phyloP scores from a whole-genome alignment of 257 asterid species.

The Apocynum venetum region DNA sequence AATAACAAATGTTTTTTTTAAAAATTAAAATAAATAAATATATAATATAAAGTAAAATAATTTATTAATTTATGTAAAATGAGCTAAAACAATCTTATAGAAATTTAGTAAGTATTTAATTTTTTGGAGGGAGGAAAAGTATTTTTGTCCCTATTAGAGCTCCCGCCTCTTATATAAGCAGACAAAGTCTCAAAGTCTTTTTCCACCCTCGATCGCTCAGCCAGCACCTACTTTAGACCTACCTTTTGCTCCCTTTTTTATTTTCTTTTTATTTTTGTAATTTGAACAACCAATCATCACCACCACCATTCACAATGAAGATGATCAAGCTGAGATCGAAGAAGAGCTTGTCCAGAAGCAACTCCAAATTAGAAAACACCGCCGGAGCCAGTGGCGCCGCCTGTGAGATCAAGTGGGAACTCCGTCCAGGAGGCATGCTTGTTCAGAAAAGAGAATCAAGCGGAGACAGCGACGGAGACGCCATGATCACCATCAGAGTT shows the following conservation, averaged over 20 bases:
- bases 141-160: constrained; percentile 28
- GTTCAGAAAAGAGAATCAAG: constrained; percentile 60
- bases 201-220: constrained; percentile 5
- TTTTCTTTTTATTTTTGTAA: background rate
- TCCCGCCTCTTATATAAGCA: constrained; percentile 39
- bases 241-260: too few relatives aligned
- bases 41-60: too few relatives aligned
- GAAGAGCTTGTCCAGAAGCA: constrained; percentile 50
- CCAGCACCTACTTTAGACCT: background rate
- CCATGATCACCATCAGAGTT: constrained; percentile 47
- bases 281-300: background rate
- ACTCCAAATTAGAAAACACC: constrained; percentile 32
- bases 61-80: too few relatives aligned
- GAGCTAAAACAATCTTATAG: too few relatives aligned
- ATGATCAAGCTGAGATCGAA: constrained; percentile 70
- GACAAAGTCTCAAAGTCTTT: constrained; percentile 14
- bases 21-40: too few relatives aligned
- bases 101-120: too few relatives aligned
- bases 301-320: constrained; percentile 1
- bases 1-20: too few relatives aligned
- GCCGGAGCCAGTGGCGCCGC: background rate
- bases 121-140: background rate
- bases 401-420: constrained; percentile 67
- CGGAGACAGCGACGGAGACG: constrained; percentile 30
- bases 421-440: constrained; percentile 88